Percentiles rank a stretch among this genome's conserved stretches.
These are phyloP conservation scores for Hygrophoropsis aurantiaca DNA, from an alignment of 768 basidiomycete genomes.

Conservation along the genomic window DNA sequence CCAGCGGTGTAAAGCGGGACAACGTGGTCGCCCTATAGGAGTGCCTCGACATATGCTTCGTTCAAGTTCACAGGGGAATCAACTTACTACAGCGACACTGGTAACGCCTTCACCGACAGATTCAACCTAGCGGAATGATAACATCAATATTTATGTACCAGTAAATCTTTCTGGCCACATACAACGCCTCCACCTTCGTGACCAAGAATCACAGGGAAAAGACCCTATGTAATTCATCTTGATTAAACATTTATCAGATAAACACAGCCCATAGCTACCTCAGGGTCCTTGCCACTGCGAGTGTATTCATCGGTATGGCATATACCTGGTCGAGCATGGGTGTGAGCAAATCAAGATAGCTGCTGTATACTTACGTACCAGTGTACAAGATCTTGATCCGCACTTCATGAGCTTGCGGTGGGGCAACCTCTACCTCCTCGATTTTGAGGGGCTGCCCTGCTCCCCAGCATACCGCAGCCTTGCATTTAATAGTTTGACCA, in stretches of 20 bases:
- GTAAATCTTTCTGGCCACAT: conserved; percentile 27
- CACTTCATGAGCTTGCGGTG: conserved; percentile 88
- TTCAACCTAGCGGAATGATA: conserved; percentile 66
- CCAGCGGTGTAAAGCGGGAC: conserved; percentile 96
- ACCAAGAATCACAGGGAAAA: conserved; percentile 91
- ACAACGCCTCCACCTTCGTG: conserved; percentile 94
- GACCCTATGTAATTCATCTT: conserved; percentile 57
- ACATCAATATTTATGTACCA: neutral
- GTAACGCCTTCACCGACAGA: conserved; percentile 97
- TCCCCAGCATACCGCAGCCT: conserved; percentile 95
- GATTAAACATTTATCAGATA: conserved; percentile 3
- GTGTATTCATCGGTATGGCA: conserved; percentile 99
- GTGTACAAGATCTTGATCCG: conserved; percentile 91
- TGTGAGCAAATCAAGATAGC: neutral
- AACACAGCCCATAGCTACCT: conserved; percentile 48
- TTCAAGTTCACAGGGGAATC: neutral
- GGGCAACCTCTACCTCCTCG: conserved; percentile 92
- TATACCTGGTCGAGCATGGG: conserved; percentile 53
- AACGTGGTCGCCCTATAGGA: conserved; percentile 84
- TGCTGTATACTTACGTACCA: conserved; percentile 43
- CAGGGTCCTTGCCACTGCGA: conserved; percentile 92
- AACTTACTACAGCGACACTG: conserved; percentile 54
- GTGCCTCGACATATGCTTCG: neutral
- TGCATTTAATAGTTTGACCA: conserved; percentile 81
- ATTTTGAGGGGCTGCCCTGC: conserved; percentile 83